phyloP scores from a whole-genome alignment of 192 early-diverging fungal species.

The Backusella circina region DNA sequence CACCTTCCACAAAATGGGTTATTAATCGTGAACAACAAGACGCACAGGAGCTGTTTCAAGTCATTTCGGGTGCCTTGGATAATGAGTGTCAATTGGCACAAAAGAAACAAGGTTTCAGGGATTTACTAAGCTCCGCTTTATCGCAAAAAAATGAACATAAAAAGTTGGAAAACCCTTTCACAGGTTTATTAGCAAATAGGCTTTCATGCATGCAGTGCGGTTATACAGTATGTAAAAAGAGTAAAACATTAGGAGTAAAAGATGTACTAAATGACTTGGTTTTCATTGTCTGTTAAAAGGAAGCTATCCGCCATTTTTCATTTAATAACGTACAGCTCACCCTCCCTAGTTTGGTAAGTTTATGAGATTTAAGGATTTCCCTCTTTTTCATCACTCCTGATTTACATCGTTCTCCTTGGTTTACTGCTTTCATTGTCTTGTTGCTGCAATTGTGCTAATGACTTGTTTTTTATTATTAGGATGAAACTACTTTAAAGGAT shows the following conservation, averaged over 20 bases:
- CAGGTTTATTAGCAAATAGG: slow-evolving; percentile 69
- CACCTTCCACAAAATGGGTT: slow-evolving; percentile 42
- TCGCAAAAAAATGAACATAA: neutral
- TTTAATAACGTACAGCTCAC: slow-evolving; percentile 78
- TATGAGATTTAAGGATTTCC: neutral
- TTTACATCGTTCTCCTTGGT: neutral
- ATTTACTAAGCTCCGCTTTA: neutral
- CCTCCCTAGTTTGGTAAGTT: slow-evolving; percentile 45
- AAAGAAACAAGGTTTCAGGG: slow-evolving; percentile 3
- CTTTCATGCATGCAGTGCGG: slow-evolving; percentile 78
- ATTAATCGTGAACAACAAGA: slow-evolving; percentile 77
- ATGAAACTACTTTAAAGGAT: slow-evolving; percentile 47
- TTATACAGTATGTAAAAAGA: slow-evolving; percentile 52
- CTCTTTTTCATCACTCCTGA: neutral
- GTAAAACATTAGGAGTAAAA: too few species aligned
- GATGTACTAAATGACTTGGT: neutral
- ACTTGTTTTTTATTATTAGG: slow-evolving; percentile 12
- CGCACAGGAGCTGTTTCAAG: slow-evolving; percentile 82
- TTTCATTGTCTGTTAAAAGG: slow-evolving; percentile 29
- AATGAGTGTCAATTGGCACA: slow-evolving; percentile 46
- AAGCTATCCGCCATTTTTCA: slow-evolving; percentile 72
- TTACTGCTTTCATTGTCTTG: neutral
- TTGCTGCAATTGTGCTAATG: neutral
- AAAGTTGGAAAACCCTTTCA: slow-evolving; percentile 57
- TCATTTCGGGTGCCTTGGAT: slow-evolving; percentile 70